A percentile compares a stretch with the other conserved stretches of the same genome.
These are phyloP conservation scores for Penicillium pancosmium DNA, from an alignment of 495 filamentous ascomycete species.

Conservation along the genomic window DNA sequence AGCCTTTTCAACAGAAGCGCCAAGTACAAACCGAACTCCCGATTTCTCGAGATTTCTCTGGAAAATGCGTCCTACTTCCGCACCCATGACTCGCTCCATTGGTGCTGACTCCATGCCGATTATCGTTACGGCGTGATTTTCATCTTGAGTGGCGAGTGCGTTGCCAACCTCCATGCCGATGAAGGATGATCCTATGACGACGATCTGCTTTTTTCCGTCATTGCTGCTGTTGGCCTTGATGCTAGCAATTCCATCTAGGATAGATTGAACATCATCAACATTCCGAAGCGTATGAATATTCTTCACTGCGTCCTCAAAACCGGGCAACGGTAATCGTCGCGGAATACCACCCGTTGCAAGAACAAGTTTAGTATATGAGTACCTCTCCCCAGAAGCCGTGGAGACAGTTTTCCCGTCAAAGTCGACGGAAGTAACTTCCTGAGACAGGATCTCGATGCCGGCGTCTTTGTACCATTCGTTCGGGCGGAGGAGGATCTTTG, in stretches of 20 bases:
- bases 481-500: conserved; percentile 75
- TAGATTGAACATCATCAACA: conserved; percentile 72
- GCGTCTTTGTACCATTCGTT: conserved; percentile 76
- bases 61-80: conserved; percentile 78
- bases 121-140: conserved; percentile 80
- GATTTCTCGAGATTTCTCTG: conserved; percentile 75
- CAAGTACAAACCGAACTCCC: conserved; percentile 85
- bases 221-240: conserved; percentile 49
- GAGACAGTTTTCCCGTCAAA: conserved; percentile 71
- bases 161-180: conserved; percentile 97
- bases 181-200: conserved; percentile 88
- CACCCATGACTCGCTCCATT: conserved; percentile 85
- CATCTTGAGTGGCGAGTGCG: conserved; percentile 52
- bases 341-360: conserved; percentile 85
- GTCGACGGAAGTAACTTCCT: conserved; percentile 76
- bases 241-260: conserved; percentile 66
- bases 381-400: conserved; percentile 69
- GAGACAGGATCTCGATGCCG: conserved; percentile 70
- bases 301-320: conserved; percentile 70
- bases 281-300: conserved; percentile 86
- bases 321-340: conserved; percentile 74
- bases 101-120: conserved; percentile 91
- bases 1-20: conserved; percentile 78
- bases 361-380: conserved; percentile 83
- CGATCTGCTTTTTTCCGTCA: conserved; percentile 73